Evolutionary conservation across 345 rosid species (phyloP), one percentile per base, ranked within the genome.

Genomic region (Brassica carinata): DNA sequence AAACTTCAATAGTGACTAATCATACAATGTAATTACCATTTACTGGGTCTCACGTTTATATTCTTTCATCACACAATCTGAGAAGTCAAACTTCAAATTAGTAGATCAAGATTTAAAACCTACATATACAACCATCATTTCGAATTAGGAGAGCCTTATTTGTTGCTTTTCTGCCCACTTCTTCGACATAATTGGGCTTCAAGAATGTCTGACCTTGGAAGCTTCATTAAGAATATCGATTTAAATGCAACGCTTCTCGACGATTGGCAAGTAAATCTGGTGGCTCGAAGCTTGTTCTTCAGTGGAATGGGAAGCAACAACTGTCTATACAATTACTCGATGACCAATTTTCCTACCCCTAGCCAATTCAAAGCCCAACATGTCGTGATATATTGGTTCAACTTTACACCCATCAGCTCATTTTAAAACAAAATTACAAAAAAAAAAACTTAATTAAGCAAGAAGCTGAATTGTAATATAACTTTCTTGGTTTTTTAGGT

Each of bases 271-370:
- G 45, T 8, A 8, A 8, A 4, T 10, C 14, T 0, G 3, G 77
- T 96, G 10, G 81, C 83, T 38, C 78, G 72, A 59, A 88, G 95
- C 86, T 72, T 96, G 31, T 96, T 92, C 83, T 96, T 93, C 78
- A 86, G 92, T 0, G 98, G 98, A 64, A 92, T 93, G 98, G 97
- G 98, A 69, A 96, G 98, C 86, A 96, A 96, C 79, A 97, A 96
- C 85, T 96, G 94, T 81, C 90, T 93, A 64, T 89, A 96, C 84
- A 96, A 90, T 77, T 96, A 92, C 79, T 94, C 93, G 70, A 93
- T 96, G 99, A 97, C 99, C 11, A 93, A 96, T 82, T 96, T 87
- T 67, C 88, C 86, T 6, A 93, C 99, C 4, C 65, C 79, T 55
- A 92, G 84, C 67, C 92, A 89, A 66, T 96, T 84, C 79, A 86